Base-by-base conservation (phyloP, 805 yeast species). In the Monosporozyma aerobia region DNA sequence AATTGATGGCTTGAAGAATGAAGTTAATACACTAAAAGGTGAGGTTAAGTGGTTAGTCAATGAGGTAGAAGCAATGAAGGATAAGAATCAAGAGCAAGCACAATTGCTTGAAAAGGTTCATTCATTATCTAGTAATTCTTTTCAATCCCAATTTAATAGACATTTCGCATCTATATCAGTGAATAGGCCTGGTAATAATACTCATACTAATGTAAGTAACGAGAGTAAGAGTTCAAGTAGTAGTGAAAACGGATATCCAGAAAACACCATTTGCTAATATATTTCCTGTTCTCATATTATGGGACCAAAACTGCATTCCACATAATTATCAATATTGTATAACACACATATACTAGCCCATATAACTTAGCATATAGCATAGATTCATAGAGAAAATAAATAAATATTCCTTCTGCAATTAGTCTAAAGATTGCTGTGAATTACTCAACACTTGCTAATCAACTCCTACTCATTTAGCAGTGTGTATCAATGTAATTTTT, bases 1-100 rank as follows among this genome's bases (percentile, higher is more conserved):
- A 11, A 46, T 57, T 41, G 44, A 50, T 22, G 55, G 52, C 49
- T 56, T 59, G 46, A 57, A 56, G 47, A 54, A 51, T 45, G 59
- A 58, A 51, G 45, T 55, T 11, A 55, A 55, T n/a, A 22, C 50
- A 11, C 45, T 59, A 22, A 52, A 53, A 29, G 45, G 37, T 40
- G 57, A 58, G 39, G 47, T 59, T 22, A 32, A 45, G 2, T 13
- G 29, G 9, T 48, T 47, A 14, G 27, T 44, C n/a, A 51, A 23
- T 22, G 53, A 48, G 29, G 13, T 54, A 1, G 27, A 16, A 35
- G 22, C 14, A 10, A 14, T 50, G 23, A 44, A 35, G 16, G 48
- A 46, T 10, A 23, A 40, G 5, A 51, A 45, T 11, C 45, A 49
- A 35, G 52, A 54, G 25, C 57, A 54, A 45, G 45, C 27, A n/a